A percentile compares a stretch with the other conserved stretches of the same genome.
phyloP scores from a whole-genome alignment of 805 yeast species.

The Candida nonsorbophila region DNA sequence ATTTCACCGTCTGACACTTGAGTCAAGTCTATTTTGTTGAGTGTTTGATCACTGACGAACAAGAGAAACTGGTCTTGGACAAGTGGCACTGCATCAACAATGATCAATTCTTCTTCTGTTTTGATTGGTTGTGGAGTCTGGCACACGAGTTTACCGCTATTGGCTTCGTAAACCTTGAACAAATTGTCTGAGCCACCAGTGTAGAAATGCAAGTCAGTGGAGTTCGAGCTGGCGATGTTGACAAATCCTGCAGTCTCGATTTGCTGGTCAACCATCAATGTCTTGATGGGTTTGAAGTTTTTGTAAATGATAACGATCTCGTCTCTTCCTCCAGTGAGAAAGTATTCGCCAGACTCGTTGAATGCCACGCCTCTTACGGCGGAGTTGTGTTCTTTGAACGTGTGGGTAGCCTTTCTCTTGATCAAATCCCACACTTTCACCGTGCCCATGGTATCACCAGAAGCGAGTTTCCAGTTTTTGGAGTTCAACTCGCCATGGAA shows the following conservation, averaged over 20 bases:
- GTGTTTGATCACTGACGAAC: constrained; percentile 81
- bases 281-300: constrained; percentile 51
- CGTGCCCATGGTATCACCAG: constrained; percentile 59
- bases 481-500: constrained; percentile 73
- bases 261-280: constrained; percentile 69
- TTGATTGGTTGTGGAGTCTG: constrained; percentile 44
- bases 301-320: constrained; percentile 60
- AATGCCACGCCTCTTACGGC: constrained; percentile 86
- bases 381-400: constrained; percentile 68
- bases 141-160: constrained; percentile 43
- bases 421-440: constrained; percentile 61
- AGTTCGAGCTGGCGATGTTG: constrained; percentile 8
- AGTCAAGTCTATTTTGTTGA: constrained; percentile 43
- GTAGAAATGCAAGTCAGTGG: constrained; percentile 36
- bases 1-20: constrained; percentile 19
- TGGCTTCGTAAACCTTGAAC: constrained; percentile 60
- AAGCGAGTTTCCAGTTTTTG: constrained; percentile 68
- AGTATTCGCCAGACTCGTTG: constrained; percentile 41
- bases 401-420: constrained; percentile 62
- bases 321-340: constrained; percentile 89
- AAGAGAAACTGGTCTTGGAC: constrained; percentile 34
- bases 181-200: constrained; percentile 77
- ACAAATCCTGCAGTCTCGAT: constrained; percentile 65
- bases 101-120: constrained; percentile 68
- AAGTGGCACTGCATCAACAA: constrained; percentile 51